These are phyloP conservation scores for Phialocephala sp. DNA, from an alignment of 2,329 filamentous ascomycete genomes.

Conservation along the genomic window DNA sequence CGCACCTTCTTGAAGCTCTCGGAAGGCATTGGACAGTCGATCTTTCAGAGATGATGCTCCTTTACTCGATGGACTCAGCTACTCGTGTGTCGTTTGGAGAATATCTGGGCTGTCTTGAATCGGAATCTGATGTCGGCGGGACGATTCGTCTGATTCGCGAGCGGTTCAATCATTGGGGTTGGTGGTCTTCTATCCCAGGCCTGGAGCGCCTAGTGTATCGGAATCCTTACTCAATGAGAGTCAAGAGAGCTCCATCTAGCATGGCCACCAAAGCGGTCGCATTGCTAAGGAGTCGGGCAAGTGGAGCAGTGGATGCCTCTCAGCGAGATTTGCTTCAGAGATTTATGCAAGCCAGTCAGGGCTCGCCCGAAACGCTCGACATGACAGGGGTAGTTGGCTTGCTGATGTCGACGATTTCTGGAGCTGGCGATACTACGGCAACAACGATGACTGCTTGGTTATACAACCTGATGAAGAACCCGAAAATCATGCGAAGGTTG, in stretches of 20 bases:
- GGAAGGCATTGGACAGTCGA: conserved; percentile 15
- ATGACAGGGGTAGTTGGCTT: conserved; percentile 7
- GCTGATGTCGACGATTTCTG: conserved; percentile 19
- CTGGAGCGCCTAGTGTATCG: conserved; percentile 19
- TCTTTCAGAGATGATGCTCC: conserved; percentile 11
- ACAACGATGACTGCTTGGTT: conserved; percentile 43
- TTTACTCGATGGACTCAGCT: conserved; percentile 21
- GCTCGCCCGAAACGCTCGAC: conserved; percentile 11
- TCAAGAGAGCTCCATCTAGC: conserved; percentile 11
- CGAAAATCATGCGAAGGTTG: conserved; percentile 43
- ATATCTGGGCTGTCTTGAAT: conserved; percentile 18
- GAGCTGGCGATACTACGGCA: conserved; percentile 44
- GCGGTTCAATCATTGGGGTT: conserved; percentile 16
- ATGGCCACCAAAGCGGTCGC: conserved; percentile 15
- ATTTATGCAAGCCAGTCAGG: conserved; percentile 13
- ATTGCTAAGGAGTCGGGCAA: background rate
- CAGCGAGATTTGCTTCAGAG: conserved; percentile 10
- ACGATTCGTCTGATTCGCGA: conserved; percentile 19
- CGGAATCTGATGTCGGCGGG: conserved; percentile 17
- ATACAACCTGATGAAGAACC: conserved; percentile 41
- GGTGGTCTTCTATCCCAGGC: conserved; percentile 13
- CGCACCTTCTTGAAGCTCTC: conserved; percentile 11
- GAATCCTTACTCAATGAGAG: conserved; percentile 14
- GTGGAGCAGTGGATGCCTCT: background rate
- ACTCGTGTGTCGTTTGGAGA: conserved; percentile 18